Evolutionary conservation across 352 stramenopile species (phyloP).

Genomic region (Globisporangium abappressorium): DNA sequence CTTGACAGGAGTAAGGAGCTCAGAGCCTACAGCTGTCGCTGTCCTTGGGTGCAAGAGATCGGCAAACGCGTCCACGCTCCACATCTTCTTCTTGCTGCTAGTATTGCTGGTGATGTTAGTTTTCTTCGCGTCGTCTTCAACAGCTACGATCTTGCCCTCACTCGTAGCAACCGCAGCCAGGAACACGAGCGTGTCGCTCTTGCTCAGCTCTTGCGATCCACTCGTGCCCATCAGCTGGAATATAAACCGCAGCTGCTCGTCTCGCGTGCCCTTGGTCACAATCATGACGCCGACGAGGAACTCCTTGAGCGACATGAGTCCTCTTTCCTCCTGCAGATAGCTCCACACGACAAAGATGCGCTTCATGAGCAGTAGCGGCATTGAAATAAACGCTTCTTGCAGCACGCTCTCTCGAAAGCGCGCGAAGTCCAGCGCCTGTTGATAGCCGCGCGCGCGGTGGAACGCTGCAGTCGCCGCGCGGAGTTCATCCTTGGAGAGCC

Average conservation of each 20-base stretch:
- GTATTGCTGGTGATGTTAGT: background rate
- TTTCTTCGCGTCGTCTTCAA: slow-evolving; percentile 9
- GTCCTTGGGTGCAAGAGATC: slow-evolving; percentile 20
- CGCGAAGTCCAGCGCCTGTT: slow-evolving; percentile 22
- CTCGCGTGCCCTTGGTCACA: slow-evolving; percentile 29
- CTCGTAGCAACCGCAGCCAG: slow-evolving; percentile 15
- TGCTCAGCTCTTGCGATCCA: slow-evolving; percentile 17
- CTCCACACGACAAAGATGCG: slow-evolving; percentile 42
- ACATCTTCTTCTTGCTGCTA: background rate
- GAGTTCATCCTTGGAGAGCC: slow-evolving; percentile 27
- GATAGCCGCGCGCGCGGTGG: slow-evolving; percentile 41
- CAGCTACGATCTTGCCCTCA: slow-evolving; percentile 20
- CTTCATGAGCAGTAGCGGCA: slow-evolving; percentile 30
- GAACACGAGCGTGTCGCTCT: slow-evolving; percentile 28
- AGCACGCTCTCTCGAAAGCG: slow-evolving; percentile 40
- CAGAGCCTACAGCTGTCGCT: background rate
- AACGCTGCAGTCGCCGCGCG: slow-evolving; percentile 29
- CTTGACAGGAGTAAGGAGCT: slow-evolving; percentile 16
- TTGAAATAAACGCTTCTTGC: slow-evolving; percentile 28
- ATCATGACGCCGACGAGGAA: slow-evolving; percentile 35
- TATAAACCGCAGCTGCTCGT: slow-evolving; percentile 43
- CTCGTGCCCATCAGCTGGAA: slow-evolving; percentile 36
- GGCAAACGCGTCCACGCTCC: slow-evolving; percentile 18
- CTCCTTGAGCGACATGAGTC: slow-evolving; percentile 30
- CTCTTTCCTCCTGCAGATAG: slow-evolving; percentile 10